Conservation (phyloP, 371 early-diverging fungal genomes). For the Zopfochytrium polystomum region DNA sequence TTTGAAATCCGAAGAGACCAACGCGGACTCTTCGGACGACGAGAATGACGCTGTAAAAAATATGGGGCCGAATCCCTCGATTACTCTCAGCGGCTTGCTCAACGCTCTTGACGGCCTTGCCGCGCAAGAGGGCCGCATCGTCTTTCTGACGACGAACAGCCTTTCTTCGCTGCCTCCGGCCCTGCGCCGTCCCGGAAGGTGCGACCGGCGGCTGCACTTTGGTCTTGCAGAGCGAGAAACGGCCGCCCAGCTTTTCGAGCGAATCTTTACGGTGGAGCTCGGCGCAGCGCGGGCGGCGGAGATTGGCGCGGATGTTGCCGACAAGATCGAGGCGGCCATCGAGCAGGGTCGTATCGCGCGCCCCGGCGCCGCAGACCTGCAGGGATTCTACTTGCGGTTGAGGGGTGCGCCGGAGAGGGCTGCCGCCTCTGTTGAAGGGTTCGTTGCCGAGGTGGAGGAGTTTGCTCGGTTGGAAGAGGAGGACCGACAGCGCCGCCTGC, state of each 20-base stretch:
- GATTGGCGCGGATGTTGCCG: slow-evolving; percentile 55
- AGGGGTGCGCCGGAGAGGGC: slow-evolving; percentile 48
- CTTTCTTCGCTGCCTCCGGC: slow-evolving; percentile 53
- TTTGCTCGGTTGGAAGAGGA: slow-evolving; percentile 5
- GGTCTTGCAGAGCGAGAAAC: slow-evolving; percentile 52
- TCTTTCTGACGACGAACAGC: slow-evolving; percentile 84
- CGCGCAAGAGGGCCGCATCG: slow-evolving; percentile 62
- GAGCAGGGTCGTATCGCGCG: not conserved
- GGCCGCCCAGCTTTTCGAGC: slow-evolving; percentile 36
- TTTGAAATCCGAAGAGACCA: slow-evolving; percentile 3
- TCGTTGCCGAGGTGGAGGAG: slow-evolving; percentile 18
- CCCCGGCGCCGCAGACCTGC: slow-evolving; percentile 61
- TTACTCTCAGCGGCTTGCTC: slow-evolving; percentile 55
- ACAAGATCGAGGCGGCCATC: slow-evolving; percentile 9
- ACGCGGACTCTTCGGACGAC: slow-evolving; percentile 7
- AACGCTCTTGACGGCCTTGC: slow-evolving; percentile 86
- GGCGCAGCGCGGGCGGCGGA: slow-evolving; percentile 32
- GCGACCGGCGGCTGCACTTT: slow-evolving; percentile 21
- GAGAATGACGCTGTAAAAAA: not conserved
- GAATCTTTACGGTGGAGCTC: slow-evolving; percentile 56
- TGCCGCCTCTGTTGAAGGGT: slow-evolving; percentile 34
- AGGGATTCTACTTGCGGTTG: slow-evolving; percentile 56
- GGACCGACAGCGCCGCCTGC: not conserved
- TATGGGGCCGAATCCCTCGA: slow-evolving; percentile 1
- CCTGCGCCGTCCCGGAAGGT: slow-evolving; percentile 24